Conservation (phyloP, 1,284 basidiomycete species). For the Boletus albobrunnescens region DNA sequence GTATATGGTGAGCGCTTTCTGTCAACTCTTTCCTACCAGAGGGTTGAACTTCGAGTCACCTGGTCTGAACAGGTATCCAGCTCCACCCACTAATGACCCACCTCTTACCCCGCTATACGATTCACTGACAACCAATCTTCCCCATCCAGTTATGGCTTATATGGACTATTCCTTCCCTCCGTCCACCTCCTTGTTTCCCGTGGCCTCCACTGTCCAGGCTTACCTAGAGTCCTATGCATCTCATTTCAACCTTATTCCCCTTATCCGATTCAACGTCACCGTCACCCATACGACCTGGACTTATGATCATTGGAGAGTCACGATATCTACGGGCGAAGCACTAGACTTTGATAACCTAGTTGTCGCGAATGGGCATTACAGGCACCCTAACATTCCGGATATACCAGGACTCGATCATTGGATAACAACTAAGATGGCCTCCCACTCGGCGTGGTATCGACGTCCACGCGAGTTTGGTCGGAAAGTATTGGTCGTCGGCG, state of each 20-base stretch:
- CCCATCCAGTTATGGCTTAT: conserved; percentile 71
- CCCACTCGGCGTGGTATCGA: conserved; percentile 67
- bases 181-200: conserved; percentile 63
- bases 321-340: conserved; percentile 36
- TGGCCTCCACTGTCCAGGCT: conserved; percentile 49
- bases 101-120: conserved; percentile 71
- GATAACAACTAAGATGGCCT: conserved; percentile 47
- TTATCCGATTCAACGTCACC: conserved; percentile 52
- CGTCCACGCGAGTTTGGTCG: conserved; percentile 44
- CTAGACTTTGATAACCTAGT: conserved; percentile 57
- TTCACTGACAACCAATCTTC: conserved; percentile 70
- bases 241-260: conserved; percentile 50
- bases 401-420: conserved; percentile 57
- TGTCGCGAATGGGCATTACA: conserved; percentile 72
- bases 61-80: conserved; percentile 49
- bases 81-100: conserved; percentile 45
- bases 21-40: background rate
- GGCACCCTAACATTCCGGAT: conserved; percentile 54
- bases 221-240: conserved; percentile 61
- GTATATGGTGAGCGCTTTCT: conserved; percentile 55
- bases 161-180: conserved; percentile 61
- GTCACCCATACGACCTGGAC: conserved; percentile 47
- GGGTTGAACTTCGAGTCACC: background rate
- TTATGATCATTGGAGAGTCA: conserved; percentile 46
- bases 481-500: conserved; percentile 64